Evolutionary conservation across 768 basidiomycete species (phyloP).

Genomic region (Cyclocybe aegerita): DNA sequence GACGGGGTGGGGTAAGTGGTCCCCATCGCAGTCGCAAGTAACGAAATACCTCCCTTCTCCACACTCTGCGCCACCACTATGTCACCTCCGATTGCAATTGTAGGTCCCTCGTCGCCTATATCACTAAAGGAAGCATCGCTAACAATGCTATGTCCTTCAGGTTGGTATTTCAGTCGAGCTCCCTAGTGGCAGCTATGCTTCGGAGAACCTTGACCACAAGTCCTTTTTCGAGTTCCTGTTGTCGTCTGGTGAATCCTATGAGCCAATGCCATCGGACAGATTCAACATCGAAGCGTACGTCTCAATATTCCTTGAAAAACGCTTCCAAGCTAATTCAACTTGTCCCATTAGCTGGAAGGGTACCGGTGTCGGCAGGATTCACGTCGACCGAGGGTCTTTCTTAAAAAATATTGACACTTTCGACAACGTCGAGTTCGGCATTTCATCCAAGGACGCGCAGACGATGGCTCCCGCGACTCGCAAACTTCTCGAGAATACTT

Average conservation of each 20-base stretch:
- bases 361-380: constrained; percentile 23
- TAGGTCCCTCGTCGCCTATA: constrained; percentile 7
- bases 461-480: constrained; percentile 33
- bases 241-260: constrained; percentile 27
- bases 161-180: constrained; percentile 39
- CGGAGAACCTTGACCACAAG: constrained; percentile 30
- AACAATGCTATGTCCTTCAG: constrained; percentile 12
- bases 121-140: not conserved
- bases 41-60: constrained; percentile 1
- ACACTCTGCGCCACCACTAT: constrained; percentile 6
- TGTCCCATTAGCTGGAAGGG: constrained; percentile 22
- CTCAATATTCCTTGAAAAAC: not conserved
- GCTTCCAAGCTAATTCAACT: not conserved
- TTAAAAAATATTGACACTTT: constrained; percentile 35
- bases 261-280: constrained; percentile 26
- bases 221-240: constrained; percentile 37
- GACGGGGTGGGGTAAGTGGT: not conserved
- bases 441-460: constrained; percentile 33
- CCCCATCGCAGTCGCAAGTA: constrained; percentile 1
- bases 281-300: constrained; percentile 33
- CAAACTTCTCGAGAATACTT: constrained; percentile 36
- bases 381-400: constrained; percentile 32
- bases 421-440: constrained; percentile 40
- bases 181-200: constrained; percentile 29
- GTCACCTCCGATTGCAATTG: constrained; percentile 15